Evolutionary conservation across 2,329 filamentous ascomycete species (phyloP), one percentile per base, ranked within the genome.

Genomic region (Talaromyces marneffei): DNA sequence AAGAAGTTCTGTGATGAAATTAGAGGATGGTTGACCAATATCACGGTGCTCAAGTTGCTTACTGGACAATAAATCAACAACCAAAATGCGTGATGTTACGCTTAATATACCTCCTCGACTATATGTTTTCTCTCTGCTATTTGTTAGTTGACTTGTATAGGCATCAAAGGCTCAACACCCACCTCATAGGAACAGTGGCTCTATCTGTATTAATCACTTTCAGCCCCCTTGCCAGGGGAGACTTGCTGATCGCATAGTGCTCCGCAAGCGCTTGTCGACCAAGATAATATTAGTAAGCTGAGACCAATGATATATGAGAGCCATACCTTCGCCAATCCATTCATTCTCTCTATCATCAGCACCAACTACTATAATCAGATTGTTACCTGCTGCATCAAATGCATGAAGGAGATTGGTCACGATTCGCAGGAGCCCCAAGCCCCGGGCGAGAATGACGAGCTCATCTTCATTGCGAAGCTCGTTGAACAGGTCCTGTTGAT

Each of bases 351-450:
- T 86, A 35, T 97, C 92, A 63, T 94, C 90, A 37, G 94, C 92
- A 9, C 92, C 92, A 44, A 97, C 86, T 20, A 99, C 78, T 48
- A 99, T 81, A 54, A 99, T 87, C 59, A 99, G 80, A 71, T 96
- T 97, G 77, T 94, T 95, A 14, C 94, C 94, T 3, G 91, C 91
- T 1, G 92, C 92, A 82, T 99, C 94, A 77, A 97, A 97, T 20
- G 92, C 92, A 76, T 99, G 94, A 29, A 99, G 85, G 40, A 99
- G 84, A 73, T 97, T 99, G n/a, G 91, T 95, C 70, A 97, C 85
- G 61, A 99, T 85, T 67, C 92, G 91, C 74, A 97, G 85, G 50
- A 97, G 87, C 68, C 94, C 94, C 53, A 99, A 87, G 67, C 94
- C 94, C 58, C 91, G 90, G 44, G 93, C 94, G 60, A 97, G 84